Evolutionary conservation across 2,329 filamentous ascomycete genomes (phyloP).

Genomic region (Alternaria burnsii): DNA sequence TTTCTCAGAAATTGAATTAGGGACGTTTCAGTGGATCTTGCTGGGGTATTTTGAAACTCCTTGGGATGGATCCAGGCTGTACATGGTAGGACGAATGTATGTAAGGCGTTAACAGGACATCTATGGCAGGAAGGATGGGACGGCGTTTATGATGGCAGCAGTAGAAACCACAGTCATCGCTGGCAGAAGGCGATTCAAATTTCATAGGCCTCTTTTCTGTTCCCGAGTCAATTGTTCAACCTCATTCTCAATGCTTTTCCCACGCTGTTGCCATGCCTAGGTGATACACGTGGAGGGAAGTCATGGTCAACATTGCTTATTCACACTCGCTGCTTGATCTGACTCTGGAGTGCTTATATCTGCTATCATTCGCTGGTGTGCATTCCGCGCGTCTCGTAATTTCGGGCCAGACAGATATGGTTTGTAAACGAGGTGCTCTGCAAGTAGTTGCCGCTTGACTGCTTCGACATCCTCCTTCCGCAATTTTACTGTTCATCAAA

Average conservation of each 20-base stretch:
- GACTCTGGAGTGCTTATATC: not conserved
- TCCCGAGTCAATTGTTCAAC: not conserved
- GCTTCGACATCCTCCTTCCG: not conserved
- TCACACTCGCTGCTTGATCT: not conserved
- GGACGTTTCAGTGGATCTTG: not conserved
- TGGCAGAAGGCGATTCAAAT: not conserved
- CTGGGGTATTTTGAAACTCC: not conserved
- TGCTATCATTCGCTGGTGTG: not conserved
- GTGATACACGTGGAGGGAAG: not conserved
- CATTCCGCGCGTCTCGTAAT: not conserved
- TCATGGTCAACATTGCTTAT: not conserved
- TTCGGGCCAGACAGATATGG: too few species aligned
- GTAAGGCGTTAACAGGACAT: not conserved
- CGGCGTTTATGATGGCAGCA: not conserved
- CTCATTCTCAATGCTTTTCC: not conserved
- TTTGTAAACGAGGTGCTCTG: not conserved
- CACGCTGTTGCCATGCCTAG: not conserved
- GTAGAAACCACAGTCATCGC: not conserved
- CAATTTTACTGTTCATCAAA: too few species aligned
- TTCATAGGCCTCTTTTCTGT: not conserved
- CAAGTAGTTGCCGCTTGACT: not conserved
- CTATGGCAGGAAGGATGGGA: not conserved
- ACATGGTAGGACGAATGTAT: not conserved
- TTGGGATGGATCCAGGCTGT: not conserved
- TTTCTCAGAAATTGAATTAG: constrained; percentile 7